These are phyloP conservation scores for Coemansia sp. DNA, from an alignment of 192 early-diverging fungal species.

Conservation along the genomic window DNA sequence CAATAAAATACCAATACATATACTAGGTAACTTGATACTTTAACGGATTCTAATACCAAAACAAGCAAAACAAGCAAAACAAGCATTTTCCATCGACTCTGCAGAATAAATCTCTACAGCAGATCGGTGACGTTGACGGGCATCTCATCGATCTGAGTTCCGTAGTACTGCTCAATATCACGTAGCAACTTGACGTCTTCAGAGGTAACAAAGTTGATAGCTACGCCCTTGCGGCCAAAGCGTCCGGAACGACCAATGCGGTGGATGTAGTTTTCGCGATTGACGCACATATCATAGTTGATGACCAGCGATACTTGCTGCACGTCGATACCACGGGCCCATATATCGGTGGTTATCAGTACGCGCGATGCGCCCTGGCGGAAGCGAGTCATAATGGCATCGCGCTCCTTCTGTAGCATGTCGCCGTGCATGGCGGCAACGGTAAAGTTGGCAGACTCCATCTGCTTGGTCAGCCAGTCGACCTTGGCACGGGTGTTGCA, in stretches of 20 bases:
- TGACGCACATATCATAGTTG: conserved; percentile 94
- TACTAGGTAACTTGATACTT: no score
- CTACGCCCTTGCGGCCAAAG: conserved; percentile 98
- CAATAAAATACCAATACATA: no score
- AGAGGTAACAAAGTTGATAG: conserved; percentile 97
- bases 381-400: conserved; percentile 97
- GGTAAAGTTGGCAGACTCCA: conserved; percentile 96
- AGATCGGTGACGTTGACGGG: conserved; percentile 45
- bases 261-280: conserved; percentile 98
- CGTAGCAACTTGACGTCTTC: conserved; percentile 90
- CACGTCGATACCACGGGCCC: conserved; percentile 99
- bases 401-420: conserved; percentile 97
- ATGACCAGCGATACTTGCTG: conserved; percentile 98
- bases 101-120: no score
- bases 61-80: not conserved
- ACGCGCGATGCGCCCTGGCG: conserved; percentile 90
- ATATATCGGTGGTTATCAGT: conserved; percentile 96
- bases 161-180: conserved; percentile 98
- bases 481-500: conserved; percentile 97
- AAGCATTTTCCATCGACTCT: no score
- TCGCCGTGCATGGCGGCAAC: conserved; percentile 99
- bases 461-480: conserved; percentile 95
- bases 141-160: conserved; percentile 53
- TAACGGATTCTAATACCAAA: no score
- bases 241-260: conserved; percentile 97